phyloP scores from a whole-genome alignment of 192 early-diverging fungal genomes.

The Chytriomyces sp. region DNA sequence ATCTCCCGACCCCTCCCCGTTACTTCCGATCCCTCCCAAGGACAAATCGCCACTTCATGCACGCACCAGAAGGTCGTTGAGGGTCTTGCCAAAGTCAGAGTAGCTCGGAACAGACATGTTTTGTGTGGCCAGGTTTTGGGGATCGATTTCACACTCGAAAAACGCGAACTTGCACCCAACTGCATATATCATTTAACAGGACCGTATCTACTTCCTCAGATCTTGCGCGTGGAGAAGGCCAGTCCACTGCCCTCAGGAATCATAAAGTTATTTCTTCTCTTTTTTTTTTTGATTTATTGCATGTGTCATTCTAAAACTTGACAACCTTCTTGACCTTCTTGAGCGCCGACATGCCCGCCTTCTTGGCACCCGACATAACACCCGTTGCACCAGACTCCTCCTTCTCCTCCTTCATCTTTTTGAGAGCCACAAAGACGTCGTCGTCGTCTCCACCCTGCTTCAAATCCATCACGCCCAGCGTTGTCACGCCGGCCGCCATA shows the following conservation, averaged over 20 bases:
- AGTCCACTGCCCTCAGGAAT: no score
- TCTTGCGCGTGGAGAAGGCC: no score
- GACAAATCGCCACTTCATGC: background rate
- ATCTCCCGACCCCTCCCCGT: background rate
- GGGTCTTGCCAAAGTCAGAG: slow-evolving; percentile 91
- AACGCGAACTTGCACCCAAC: background rate
- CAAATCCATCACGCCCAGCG: slow-evolving; percentile 76
- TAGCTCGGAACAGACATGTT: slow-evolving; percentile 76
- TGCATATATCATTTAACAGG: no score
- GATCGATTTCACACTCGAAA: background rate
- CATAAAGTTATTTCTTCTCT: no score
- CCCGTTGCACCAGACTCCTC: no score
- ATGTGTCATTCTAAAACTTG: slow-evolving; percentile 17
- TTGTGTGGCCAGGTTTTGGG: background rate
- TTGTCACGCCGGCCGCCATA: slow-evolving; percentile 51
- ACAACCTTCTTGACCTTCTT: slow-evolving; percentile 23
- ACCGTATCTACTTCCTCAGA: no score
- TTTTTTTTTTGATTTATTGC: no score
- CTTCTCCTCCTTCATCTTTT: slow-evolving; percentile 2
- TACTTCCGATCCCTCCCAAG: no score
- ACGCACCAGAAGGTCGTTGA: slow-evolving; percentile 83
- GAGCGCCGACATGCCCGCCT: background rate
- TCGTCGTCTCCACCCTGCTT: slow-evolving; percentile 95
- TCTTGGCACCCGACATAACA: background rate
- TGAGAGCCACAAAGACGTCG: slow-evolving; percentile 65